phyloP scores from a whole-genome alignment of 1,284 basidiomycete genomes.

The Cryptococcus sp. region DNA sequence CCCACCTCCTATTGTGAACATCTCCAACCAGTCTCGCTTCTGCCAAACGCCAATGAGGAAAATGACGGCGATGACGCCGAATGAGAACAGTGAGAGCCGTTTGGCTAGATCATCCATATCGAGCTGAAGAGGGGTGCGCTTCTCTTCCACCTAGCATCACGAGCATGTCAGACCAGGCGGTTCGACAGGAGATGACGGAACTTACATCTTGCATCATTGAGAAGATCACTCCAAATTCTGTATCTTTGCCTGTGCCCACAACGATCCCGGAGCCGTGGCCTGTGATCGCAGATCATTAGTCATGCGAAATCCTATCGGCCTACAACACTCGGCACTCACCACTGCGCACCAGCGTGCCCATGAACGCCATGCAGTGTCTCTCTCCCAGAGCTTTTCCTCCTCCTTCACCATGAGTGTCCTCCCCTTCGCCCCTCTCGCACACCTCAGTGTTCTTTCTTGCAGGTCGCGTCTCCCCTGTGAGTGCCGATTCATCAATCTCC shows the following conservation, averaged over 20 bases:
- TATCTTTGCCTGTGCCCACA: constrained; percentile 83
- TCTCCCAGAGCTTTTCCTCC: constrained; percentile 73
- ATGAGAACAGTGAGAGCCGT: constrained; percentile 84
- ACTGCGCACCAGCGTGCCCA: constrained; percentile 95
- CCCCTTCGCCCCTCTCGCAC: constrained; percentile 54
- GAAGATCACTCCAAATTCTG: constrained; percentile 96
- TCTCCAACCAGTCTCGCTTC: constrained; percentile 87
- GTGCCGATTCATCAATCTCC: constrained; percentile 91
- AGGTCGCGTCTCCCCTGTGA: constrained; percentile 90
- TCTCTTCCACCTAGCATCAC: constrained; percentile 73
- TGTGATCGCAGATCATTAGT: constrained; percentile 40
- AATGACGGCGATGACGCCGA: constrained; percentile 89
- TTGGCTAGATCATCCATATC: constrained; percentile 97
- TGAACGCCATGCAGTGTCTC: constrained; percentile 85
- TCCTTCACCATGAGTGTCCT: constrained; percentile 57
- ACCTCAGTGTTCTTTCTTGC: constrained; percentile 68
- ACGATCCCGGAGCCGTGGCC: constrained; percentile 85
- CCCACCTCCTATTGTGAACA: constrained; percentile 97
- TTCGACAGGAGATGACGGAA: constrained; percentile 11
- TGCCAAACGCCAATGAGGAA: constrained; percentile 88
- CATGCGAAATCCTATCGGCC: background rate
- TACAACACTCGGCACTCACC: constrained; percentile 57
- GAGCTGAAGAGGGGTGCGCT: constrained; percentile 87
- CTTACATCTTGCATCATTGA: constrained; percentile 95
- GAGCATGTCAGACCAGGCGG: background rate